A percentile compares a stretch with the other conserved stretches of the same genome.
Conservation (phyloP, 495 filamentous ascomycete species). For the Lasiosphaeris hirsuta region DNA sequence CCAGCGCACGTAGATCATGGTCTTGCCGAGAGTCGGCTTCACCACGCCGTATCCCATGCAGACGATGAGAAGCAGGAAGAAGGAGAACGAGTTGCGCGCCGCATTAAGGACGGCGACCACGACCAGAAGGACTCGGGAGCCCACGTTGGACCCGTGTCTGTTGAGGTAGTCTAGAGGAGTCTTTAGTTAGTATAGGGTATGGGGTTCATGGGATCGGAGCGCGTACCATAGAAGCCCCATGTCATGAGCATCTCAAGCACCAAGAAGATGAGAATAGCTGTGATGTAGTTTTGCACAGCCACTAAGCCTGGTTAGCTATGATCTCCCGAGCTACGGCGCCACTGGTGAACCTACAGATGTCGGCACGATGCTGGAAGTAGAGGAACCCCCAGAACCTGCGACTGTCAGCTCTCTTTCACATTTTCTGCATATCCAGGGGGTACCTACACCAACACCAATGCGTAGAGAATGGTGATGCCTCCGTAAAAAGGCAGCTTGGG, state of each 20-base stretch:
- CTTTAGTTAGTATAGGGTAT: constrained; percentile 17
- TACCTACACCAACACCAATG: constrained; percentile 62
- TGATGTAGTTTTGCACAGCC: constrained; percentile 99
- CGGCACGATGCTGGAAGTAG: constrained; percentile 88
- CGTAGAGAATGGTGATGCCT: constrained; percentile 89
- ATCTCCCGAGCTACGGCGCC: neutral
- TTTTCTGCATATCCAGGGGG: neutral
- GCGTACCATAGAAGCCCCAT: constrained; percentile 84
- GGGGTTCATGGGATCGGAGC: neutral
- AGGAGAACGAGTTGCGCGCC: constrained; percentile 92
- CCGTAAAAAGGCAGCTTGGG: constrained; percentile 98
- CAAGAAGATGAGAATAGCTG: constrained; percentile 91
- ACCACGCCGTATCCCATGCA: constrained; percentile 99
- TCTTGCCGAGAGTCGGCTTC: constrained; percentile 85
- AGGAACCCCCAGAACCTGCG: constrained; percentile 82
- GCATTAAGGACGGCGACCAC: constrained; percentile 90
- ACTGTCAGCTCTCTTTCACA: constrained; percentile 1
- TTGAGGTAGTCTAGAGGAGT: constrained; percentile 74
- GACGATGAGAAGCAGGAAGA: constrained; percentile 97
- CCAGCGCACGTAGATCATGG: constrained; percentile 92
- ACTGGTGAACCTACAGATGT: constrained; percentile 64
- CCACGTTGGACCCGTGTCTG: constrained; percentile 76
- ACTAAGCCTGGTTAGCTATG: constrained; percentile 52
- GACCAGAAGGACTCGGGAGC: constrained; percentile 80
- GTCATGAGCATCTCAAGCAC: constrained; percentile 96